Conservation (phyloP, 352 stramenopile species). For the Globisporangium megalacanthum region DNA sequence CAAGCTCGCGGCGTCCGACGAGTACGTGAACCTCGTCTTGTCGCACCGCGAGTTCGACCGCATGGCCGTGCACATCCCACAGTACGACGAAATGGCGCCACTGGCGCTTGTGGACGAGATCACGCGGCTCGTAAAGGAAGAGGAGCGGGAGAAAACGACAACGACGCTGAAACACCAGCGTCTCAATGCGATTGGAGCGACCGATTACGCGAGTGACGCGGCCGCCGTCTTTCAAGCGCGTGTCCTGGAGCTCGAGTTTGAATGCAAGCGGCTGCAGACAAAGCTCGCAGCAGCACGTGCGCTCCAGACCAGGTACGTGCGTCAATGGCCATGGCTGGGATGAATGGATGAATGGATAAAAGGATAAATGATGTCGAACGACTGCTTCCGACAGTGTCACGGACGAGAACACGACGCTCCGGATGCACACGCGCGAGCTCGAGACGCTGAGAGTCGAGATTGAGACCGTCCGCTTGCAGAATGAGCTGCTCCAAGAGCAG, state of each 20-base stretch:
- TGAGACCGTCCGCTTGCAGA: constrained; percentile 48
- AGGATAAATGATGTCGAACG: no score
- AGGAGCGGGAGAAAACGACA: constrained; percentile 26
- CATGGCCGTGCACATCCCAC: constrained; percentile 65
- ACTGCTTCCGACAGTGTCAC: constrained; percentile 31
- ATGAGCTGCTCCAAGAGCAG: constrained; percentile 58
- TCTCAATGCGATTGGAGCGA: no score
- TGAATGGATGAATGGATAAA: no score
- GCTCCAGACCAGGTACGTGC: constrained; percentile 32
- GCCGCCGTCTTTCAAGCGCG: constrained; percentile 45
- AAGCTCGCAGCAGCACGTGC: constrained; percentile 51
- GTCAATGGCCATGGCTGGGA: no score
- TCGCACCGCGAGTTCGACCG: constrained; percentile 74
- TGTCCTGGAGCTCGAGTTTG: constrained; percentile 64
- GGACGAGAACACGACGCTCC: constrained; percentile 60
- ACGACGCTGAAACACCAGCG: neutral
- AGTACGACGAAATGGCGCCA: constrained; percentile 62
- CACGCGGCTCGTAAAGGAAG: constrained; percentile 42
- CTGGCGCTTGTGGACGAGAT: constrained; percentile 53
- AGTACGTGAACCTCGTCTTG: constrained; percentile 68
- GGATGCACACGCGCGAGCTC: constrained; percentile 40
- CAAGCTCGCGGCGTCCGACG: constrained; percentile 23
- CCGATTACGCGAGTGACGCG: constrained; percentile 13
- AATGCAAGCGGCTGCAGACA: constrained; percentile 56
- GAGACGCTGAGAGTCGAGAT: constrained; percentile 45